These are phyloP conservation scores for Dimargaris xerosporica DNA, from an alignment of 192 early-diverging fungal genomes.

Conservation along the genomic window DNA sequence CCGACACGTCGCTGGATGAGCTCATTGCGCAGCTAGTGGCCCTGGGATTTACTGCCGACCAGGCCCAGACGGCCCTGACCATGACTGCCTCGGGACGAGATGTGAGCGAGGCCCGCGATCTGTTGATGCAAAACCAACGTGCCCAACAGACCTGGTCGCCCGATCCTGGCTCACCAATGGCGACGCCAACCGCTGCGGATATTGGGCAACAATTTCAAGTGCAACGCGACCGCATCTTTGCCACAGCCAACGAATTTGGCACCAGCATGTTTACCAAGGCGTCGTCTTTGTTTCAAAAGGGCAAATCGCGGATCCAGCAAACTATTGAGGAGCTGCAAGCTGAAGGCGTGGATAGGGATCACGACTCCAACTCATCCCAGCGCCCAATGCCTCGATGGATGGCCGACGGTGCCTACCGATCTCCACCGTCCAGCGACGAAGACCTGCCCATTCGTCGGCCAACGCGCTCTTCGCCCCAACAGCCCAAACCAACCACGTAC, in stretches of 20 bases:
- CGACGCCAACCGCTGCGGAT: background rate
- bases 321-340: constrained; percentile 12
- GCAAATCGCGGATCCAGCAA: constrained; percentile 18
- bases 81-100: constrained; percentile 48
- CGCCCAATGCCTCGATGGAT: background rate
- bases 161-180: background rate
- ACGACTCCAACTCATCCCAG: background rate
- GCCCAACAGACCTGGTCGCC: constrained; percentile 11
- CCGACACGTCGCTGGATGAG: constrained; percentile 6
- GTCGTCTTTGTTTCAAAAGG: constrained; percentile 29
- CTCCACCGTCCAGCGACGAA: background rate
- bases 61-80: constrained; percentile 49
- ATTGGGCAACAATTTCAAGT: constrained; percentile 1
- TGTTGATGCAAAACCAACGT: constrained; percentile 18
- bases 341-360: background rate
- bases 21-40: constrained; percentile 53
- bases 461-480: background rate
- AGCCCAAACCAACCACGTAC: background rate
- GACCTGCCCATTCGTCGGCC: background rate
- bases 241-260: constrained; percentile 29
- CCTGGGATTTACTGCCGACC: constrained; percentile 61
- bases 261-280: constrained; percentile 29
- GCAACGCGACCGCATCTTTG: constrained; percentile 15
- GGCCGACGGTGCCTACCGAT: background rate
- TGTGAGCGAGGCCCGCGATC: constrained; percentile 20